A percentile compares a stretch with the other conserved stretches of the same genome.
phyloP scores from a whole-genome alignment of 1,284 basidiomycete genomes.

The Anthracocystis walkeri region DNA sequence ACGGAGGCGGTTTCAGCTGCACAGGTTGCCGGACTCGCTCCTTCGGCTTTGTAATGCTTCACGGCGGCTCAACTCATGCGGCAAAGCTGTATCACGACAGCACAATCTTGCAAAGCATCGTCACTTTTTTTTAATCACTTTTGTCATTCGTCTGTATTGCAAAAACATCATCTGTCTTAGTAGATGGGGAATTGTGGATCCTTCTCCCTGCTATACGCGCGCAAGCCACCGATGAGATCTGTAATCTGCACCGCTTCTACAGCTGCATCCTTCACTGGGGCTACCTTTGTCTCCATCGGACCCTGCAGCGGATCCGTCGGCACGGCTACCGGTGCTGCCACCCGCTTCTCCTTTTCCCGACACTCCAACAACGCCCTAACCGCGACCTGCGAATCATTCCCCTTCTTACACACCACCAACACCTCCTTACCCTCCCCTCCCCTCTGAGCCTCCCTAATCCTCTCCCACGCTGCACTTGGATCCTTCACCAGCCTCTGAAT shows the following conservation, averaged over 20 bases:
- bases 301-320: conserved; percentile 20
- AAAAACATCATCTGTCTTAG: conserved; percentile 1
- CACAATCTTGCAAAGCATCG: not conserved
- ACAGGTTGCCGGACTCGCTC: conserved; percentile 29
- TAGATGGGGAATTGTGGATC: conserved; percentile 57
- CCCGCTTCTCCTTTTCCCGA: conserved; percentile 74
- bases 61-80: not conserved
- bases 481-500: conserved; percentile 76
- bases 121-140: not conserved
- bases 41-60: conserved; percentile 21
- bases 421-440: not conserved
- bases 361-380: conserved; percentile 18
- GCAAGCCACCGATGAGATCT: conserved; percentile 56
- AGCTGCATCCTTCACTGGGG: conserved; percentile 79
- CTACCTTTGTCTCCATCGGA: not conserved
- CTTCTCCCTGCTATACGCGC: conserved; percentile 44
- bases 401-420: conserved; percentile 39
- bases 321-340: not conserved
- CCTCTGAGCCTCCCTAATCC: conserved; percentile 18
- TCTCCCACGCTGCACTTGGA: conserved; percentile 72
- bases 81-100: not conserved
- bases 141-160: not conserved
- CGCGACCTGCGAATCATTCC: conserved; percentile 67
- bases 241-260: conserved; percentile 74
- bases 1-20: conserved; percentile 17